A percentile compares a stretch with the other conserved stretches of the same genome.
Conservation (phyloP, 139 green algal genomes). For the Coelastrella sp. region DNA sequence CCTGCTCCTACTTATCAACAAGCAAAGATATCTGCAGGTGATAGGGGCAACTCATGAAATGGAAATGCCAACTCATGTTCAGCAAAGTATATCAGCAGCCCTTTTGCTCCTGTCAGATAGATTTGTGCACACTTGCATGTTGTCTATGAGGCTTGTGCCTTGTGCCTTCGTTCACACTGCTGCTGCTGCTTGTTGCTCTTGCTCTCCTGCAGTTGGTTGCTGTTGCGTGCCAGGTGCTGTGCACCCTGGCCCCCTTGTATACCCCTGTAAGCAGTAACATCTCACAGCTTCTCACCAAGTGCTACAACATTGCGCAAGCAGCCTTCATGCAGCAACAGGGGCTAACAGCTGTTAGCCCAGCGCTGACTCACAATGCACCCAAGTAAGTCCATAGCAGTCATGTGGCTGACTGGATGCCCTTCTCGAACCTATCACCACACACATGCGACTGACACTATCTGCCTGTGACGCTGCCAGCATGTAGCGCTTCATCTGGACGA, state of each 20-base stretch:
- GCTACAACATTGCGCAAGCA: constrained; percentile 14
- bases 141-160: not conserved
- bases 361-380: not conserved
- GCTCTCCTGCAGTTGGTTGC: constrained; percentile 54
- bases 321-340: not conserved
- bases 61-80: not conserved
- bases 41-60: not conserved
- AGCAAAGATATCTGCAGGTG: constrained; percentile 61
- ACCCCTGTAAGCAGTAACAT: constrained; percentile 29
- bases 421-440: no score
- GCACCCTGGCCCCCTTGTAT: constrained; percentile 55
- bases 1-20: constrained; percentile 66
- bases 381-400: not conserved
- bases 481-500: not conserved
- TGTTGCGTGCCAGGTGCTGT: constrained; percentile 62
- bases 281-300: constrained; percentile 22
- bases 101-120: no score
- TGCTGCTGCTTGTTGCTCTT: constrained; percentile 10
- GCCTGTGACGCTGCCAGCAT: not conserved
- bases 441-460: not conserved
- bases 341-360: not conserved
- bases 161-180: not conserved
- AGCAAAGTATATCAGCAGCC: not conserved
- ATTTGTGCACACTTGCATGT: no score
- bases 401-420: no score